Conservation (phyloP, 176 grass and related monocot species). For the Saccharum officinarum region DNA sequence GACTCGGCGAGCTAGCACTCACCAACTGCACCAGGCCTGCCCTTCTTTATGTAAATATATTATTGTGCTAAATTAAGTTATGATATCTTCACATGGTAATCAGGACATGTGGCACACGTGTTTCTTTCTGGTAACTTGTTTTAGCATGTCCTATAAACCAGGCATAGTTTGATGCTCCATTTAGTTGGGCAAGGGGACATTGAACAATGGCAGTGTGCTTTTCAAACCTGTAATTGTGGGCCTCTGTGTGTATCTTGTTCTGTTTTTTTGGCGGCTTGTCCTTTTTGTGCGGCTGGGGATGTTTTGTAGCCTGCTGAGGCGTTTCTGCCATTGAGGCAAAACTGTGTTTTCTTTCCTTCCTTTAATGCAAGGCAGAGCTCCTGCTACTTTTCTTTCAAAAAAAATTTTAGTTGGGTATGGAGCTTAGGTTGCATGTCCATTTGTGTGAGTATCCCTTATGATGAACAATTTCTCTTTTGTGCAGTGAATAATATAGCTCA, state of each 20-base stretch:
- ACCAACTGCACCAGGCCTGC: too few relatives aligned
- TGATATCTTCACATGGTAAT: not conserved
- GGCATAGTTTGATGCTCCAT: not conserved
- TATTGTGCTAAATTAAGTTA: not conserved
- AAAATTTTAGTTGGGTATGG: not conserved
- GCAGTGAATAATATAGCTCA: slow-evolving; percentile 79
- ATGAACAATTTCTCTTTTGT: slow-evolving; percentile 25
- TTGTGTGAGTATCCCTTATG: slow-evolving; percentile 17
- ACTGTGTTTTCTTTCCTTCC: not conserved
- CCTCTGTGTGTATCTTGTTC: not conserved
- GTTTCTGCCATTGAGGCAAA: not conserved
- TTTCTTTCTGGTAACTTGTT: not conserved
- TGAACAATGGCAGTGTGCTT: not conserved
- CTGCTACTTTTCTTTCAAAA: not conserved
- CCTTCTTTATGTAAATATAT: not conserved
- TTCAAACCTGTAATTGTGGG: not conserved
- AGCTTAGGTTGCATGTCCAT: not conserved
- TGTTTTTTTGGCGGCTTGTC: not conserved
- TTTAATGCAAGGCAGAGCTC: not conserved
- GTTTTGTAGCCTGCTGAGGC: not conserved
- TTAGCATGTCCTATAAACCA: not conserved
- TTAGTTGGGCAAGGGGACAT: not conserved
- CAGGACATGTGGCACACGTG: not conserved
- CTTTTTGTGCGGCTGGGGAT: not conserved
- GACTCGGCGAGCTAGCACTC: too few relatives aligned